Percentiles rank a stretch among this genome's conserved stretches.
phyloP scores from a whole-genome alignment of 805 yeast genomes.

The Cephaloascus fragrans region DNA sequence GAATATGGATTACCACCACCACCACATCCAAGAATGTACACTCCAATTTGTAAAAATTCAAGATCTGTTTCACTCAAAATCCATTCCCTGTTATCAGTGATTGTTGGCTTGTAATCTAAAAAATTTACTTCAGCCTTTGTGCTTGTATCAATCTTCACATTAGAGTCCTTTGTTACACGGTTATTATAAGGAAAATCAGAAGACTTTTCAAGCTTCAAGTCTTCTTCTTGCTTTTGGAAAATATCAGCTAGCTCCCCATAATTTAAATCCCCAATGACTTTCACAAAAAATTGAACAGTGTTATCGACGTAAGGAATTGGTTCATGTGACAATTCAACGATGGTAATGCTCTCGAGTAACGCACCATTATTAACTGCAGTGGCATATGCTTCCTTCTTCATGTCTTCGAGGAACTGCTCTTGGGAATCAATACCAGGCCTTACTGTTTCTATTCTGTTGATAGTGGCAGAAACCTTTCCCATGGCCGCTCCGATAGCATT shows the following conservation, averaged over 20 bases:
- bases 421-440: constrained; percentile 1
- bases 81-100: constrained; percentile 22
- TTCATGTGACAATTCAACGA: constrained; percentile 14
- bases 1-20: constrained; percentile 43
- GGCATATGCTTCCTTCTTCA: constrained; percentile 9
- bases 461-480: constrained; percentile 28
- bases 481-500: constrained; percentile 44
- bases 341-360: constrained; percentile 10
- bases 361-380: constrained; percentile 16
- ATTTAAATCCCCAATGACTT: constrained; percentile 35
- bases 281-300: constrained; percentile 22
- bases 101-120: constrained; percentile 16
- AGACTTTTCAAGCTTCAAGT: not conserved
- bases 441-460: constrained; percentile 7
- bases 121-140: not conserved
- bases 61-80: constrained; percentile 25
- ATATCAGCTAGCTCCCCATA: constrained; percentile 13
- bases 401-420: constrained; percentile 10
- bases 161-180: not conserved
- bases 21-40: constrained; percentile 39
- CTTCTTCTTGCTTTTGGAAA: constrained; percentile 1
- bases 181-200: no score
- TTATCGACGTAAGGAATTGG: constrained; percentile 23
- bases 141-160: not conserved
- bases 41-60: constrained; percentile 30